A percentile compares a stretch with the other conserved stretches of the same genome.
These are phyloP conservation scores for Lactifluus echinatus DNA, from an alignment of 768 basidiomycete species.

Conservation along the genomic window DNA sequence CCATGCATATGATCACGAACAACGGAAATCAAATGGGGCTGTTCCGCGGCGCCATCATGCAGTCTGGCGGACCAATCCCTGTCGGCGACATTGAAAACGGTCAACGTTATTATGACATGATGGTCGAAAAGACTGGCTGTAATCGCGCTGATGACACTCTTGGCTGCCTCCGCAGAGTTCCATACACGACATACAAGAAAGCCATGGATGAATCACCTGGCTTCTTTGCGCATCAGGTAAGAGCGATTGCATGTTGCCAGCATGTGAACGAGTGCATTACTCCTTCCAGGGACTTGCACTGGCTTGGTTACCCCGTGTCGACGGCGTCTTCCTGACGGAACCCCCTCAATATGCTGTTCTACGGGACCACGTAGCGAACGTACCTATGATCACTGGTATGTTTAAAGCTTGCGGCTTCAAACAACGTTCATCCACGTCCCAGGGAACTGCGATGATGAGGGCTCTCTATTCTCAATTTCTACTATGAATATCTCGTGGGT, in stretches of 20 bases:
- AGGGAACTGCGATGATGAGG: constrained; percentile 54
- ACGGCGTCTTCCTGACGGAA: constrained; percentile 23
- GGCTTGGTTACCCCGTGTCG: constrained; percentile 24
- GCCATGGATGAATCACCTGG: constrained; percentile 30
- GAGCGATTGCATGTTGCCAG: neutral
- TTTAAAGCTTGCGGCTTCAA: neutral
- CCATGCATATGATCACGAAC: constrained; percentile 36
- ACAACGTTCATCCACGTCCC: neutral
- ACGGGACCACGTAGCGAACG: constrained; percentile 19
- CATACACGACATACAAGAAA: constrained; percentile 25
- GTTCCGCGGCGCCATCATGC: constrained; percentile 40
- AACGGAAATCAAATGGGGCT: constrained; percentile 32
- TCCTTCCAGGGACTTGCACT: constrained; percentile 21
- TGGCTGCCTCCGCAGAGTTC: constrained; percentile 34
- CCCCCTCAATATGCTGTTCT: constrained; percentile 21
- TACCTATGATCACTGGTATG: constrained; percentile 22
- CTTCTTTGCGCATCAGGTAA: constrained; percentile 29
- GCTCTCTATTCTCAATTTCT: constrained; percentile 33
- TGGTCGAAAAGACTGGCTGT: constrained; percentile 35
- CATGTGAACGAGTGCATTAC: neutral
- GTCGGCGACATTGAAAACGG: constrained; percentile 24
- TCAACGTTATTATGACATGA: constrained; percentile 34
- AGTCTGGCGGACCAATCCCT: constrained; percentile 33
- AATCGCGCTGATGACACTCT: constrained; percentile 29
- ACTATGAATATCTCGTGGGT: constrained; percentile 27